phyloP scores from a whole-genome alignment of 345 rosid species.

The Lagerstroemia speciosa region DNA sequence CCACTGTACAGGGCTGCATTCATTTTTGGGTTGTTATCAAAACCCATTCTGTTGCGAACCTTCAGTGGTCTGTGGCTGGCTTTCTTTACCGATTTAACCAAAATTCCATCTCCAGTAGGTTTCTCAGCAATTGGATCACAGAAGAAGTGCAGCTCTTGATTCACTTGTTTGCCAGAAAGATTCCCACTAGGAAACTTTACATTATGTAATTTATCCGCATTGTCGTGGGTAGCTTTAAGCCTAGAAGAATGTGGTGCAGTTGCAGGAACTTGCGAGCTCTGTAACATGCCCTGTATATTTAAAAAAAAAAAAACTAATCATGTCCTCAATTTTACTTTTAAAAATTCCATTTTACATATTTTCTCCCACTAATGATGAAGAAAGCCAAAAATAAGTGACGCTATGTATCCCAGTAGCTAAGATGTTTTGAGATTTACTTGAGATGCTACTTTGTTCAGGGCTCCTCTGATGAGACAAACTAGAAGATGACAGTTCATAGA shows the following conservation, averaged over 20 bases:
- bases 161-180: conserved; percentile 15
- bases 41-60: conserved; percentile 53
- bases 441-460: conserved; percentile 20
- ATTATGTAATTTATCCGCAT: conserved; percentile 11
- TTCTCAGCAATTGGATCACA: conserved; percentile 21
- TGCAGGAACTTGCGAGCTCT: conserved; percentile 31
- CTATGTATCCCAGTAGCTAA: conserved; percentile 38
- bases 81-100: conserved; percentile 18
- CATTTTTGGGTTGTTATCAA: conserved; percentile 25
- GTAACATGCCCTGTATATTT: conserved; percentile 37
- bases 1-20: conserved; percentile 43
- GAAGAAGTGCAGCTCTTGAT: conserved; percentile 16
- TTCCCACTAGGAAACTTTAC: conserved; percentile 15
- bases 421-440: conserved; percentile 23
- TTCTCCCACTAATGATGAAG: conserved; percentile 13
- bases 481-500: conserved; percentile 25
- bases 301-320: conserved; percentile 8
- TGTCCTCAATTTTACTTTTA: neutral
- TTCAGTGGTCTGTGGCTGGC: conserved; percentile 35
- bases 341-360: neutral
- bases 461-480: conserved; percentile 25
- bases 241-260: conserved; percentile 14
- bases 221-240: conserved; percentile 14
- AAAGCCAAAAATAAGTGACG: neutral
- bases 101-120: conserved; percentile 24